Conservation (phyloP, 139 green algal species). For the Auxenochlorella pyrenoidosa region DNA sequence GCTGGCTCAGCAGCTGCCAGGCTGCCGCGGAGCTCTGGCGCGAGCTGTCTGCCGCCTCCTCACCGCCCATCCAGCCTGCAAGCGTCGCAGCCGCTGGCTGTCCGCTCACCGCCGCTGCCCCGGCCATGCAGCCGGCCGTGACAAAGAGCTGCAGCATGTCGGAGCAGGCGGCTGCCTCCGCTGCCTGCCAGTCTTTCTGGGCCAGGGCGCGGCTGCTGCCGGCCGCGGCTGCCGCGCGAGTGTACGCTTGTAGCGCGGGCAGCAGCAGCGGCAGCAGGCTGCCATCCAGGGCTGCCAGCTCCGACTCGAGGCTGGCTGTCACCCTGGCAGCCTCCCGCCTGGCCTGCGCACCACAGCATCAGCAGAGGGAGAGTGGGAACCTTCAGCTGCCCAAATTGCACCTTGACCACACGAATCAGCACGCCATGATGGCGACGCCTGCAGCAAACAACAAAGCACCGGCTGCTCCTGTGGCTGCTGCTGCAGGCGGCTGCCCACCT, state of each 20-base stretch:
- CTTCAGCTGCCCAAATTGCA: neutral
- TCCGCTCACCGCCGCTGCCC: neutral
- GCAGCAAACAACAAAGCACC: neutral
- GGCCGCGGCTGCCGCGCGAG: neutral
- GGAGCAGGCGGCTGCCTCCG: conserved; percentile 23
- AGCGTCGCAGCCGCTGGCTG: neutral
- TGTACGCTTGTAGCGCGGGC: conserved; percentile 34
- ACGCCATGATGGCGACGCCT: too few species aligned
- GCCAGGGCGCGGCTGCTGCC: neutral
- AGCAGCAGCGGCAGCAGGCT: conserved; percentile 25
- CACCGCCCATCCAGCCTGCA: conserved; percentile 11
- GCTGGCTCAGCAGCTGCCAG: conserved; percentile 37
- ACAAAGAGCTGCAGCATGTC: conserved; percentile 41
- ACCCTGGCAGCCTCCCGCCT: neutral
- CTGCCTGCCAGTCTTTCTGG: conserved; percentile 5
- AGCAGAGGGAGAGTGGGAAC: too few species aligned
- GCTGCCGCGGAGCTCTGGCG: neutral
- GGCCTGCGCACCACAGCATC: too few species aligned
- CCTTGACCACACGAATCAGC: too few species aligned
- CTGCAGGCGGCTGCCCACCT: neutral
- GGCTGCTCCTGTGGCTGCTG: neutral
- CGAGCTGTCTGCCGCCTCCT: neutral
- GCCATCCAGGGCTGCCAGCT: neutral
- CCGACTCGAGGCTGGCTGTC: neutral
- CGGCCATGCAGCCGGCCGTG: conserved; percentile 10